Evolutionary conservation across 2,329 filamentous ascomycete genomes (phyloP).

Genomic region (Fusarium poae): DNA sequence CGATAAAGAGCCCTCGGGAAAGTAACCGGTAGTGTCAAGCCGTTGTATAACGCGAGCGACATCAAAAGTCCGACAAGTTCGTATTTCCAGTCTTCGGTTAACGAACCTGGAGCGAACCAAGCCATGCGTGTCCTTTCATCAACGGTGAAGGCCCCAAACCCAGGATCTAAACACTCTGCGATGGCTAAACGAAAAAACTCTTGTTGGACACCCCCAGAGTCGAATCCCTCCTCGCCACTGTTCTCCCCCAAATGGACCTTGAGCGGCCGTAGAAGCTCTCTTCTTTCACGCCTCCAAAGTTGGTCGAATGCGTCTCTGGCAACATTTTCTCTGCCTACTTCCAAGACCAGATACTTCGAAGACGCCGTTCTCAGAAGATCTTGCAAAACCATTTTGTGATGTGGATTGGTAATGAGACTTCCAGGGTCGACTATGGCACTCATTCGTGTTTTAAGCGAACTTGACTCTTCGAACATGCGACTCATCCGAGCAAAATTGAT

Average conservation of each 20-base stretch:
- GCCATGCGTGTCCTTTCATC: slow-evolving; percentile 82
- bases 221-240: slow-evolving; percentile 86
- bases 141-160: slow-evolving; percentile 83
- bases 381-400: slow-evolving; percentile 72
- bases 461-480: slow-evolving; percentile 78
- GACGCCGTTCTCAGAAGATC: slow-evolving; percentile 75
- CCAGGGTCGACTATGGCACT: slow-evolving; percentile 67
- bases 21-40: slow-evolving; percentile 88
- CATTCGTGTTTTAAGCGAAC: slow-evolving; percentile 68
- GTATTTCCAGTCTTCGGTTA: slow-evolving; percentile 89
- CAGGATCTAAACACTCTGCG: slow-evolving; percentile 80
- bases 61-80: slow-evolving; percentile 90
- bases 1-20: slow-evolving; percentile 89
- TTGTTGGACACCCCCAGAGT: slow-evolving; percentile 95
- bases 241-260: slow-evolving; percentile 90
- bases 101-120: slow-evolving; percentile 87
- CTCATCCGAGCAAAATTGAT: slow-evolving; percentile 92
- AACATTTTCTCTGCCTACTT: slow-evolving; percentile 75
- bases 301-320: slow-evolving; percentile 85
- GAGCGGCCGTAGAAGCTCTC: slow-evolving; percentile 85
- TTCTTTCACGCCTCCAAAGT: slow-evolving; percentile 85
- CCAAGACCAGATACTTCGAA: slow-evolving; percentile 77
- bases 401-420: slow-evolving; percentile 67
- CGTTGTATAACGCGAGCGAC: slow-evolving; percentile 92
- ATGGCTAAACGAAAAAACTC: slow-evolving; percentile 93